Percentiles rank a stretch among this genome's conserved stretches.
Conservation (phyloP, 495 filamentous ascomycete genomes). For the Aspergillus affinis region DNA sequence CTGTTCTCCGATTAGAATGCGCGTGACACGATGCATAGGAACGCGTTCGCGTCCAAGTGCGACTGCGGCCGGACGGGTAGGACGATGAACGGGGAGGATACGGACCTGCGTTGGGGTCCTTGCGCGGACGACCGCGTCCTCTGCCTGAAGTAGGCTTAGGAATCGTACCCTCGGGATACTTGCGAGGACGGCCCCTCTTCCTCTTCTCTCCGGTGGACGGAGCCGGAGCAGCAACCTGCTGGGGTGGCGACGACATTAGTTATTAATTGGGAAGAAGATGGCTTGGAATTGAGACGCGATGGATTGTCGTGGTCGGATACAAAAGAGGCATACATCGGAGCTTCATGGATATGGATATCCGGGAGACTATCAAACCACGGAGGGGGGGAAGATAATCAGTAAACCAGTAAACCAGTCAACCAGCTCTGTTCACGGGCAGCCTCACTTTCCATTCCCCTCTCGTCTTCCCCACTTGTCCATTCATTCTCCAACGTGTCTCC, state of each 20-base stretch:
- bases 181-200: slow-evolving; percentile 41
- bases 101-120: slow-evolving; percentile 23
- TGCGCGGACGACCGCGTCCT: slow-evolving; percentile 42
- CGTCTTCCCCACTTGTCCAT: background rate
- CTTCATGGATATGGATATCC: too few species aligned
- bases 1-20: slow-evolving; percentile 7
- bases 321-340: background rate
- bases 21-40: background rate
- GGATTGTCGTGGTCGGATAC: background rate
- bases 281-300: background rate
- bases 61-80: background rate
- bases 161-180: slow-evolving; percentile 26
- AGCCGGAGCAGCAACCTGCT: slow-evolving; percentile 21
- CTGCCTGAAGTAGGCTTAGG: slow-evolving; percentile 29
- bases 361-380: too few species aligned
- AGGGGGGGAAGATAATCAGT: too few species aligned
- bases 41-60: background rate
- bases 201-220: slow-evolving; percentile 38
- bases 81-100: background rate
- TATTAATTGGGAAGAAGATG: background rate
- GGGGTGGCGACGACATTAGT: slow-evolving; percentile 14
- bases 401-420: too few species aligned
- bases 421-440: slow-evolving; percentile 6
- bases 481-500: background rate
- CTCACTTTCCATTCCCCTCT: slow-evolving; percentile 12